Evolutionary conservation across 1,139 yeast genomes (phyloP).

Genomic region (Suhomyces maxii): DNA sequence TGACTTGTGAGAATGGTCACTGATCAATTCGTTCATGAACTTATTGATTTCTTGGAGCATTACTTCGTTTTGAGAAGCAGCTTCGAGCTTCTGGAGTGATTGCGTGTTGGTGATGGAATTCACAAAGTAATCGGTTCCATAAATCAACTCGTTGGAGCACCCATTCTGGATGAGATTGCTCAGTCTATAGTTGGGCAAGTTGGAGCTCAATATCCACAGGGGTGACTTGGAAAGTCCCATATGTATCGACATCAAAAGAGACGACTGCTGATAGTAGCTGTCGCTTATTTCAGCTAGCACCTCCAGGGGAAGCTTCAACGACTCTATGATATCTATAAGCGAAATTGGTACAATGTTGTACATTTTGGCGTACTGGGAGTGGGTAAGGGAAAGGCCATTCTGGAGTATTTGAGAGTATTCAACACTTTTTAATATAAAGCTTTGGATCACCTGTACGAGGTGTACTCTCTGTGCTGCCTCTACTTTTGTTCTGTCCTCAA

Average conservation of each 20-base stretch:
- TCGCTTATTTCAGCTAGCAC: slow-evolving; percentile 15
- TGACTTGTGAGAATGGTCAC: slow-evolving; percentile 15
- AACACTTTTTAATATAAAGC: slow-evolving; percentile 20
- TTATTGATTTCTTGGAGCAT: slow-evolving; percentile 14
- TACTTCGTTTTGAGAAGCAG: slow-evolving; percentile 11
- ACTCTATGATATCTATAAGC: slow-evolving; percentile 24
- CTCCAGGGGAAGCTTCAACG: slow-evolving; percentile 20
- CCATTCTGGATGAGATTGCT: slow-evolving; percentile 25
- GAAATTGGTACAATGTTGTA: slow-evolving; percentile 20
- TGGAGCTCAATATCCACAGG: slow-evolving; percentile 30
- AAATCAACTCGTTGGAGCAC: slow-evolving; percentile 30
- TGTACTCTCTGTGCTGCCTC: slow-evolving; percentile 17
- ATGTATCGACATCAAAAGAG: slow-evolving; percentile 31
- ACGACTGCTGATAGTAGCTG: slow-evolving; percentile 31
- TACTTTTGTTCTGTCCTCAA: slow-evolving; percentile 26
- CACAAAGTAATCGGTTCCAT: slow-evolving; percentile 24
- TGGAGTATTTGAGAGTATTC: slow-evolving; percentile 11
- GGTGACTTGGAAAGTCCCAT: slow-evolving; percentile 25
- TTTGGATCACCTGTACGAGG: slow-evolving; percentile 21
- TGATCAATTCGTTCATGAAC: slow-evolving; percentile 16
- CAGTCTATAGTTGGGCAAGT: slow-evolving; percentile 11
- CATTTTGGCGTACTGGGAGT: slow-evolving; percentile 25
- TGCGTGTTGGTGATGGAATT: slow-evolving; percentile 24
- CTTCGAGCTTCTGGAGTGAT: slow-evolving; percentile 19
- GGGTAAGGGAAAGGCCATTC: slow-evolving; percentile 22